phyloP scores from a whole-genome alignment of 129 eudicot genomes.

The Centrapalus pauciflorus region DNA sequence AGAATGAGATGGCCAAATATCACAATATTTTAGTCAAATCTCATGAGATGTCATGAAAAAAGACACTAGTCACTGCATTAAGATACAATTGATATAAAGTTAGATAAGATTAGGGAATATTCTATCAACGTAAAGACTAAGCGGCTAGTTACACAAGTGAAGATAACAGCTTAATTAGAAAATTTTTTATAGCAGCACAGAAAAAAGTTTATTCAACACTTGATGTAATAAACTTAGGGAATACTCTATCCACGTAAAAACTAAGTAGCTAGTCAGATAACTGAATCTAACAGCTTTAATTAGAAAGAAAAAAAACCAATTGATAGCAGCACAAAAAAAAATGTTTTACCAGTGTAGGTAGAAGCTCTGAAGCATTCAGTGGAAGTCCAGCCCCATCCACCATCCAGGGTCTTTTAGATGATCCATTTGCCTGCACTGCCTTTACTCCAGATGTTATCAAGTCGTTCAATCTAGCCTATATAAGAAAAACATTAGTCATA shows the following conservation, averaged over 20 bases:
- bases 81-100: no score
- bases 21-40: no score
- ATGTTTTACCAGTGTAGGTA: constrained; percentile 59
- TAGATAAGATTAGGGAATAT: no score
- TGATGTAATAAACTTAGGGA: neutral
- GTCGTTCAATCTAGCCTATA: constrained; percentile 84
- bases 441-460: constrained; percentile 71
- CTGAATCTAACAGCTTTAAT: neutral
- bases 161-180: no score
- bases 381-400: constrained; percentile 98
- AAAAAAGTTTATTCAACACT: no score
- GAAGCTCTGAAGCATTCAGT: constrained; percentile 73
- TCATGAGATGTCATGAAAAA: no score
- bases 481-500: neutral
- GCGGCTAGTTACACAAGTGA: no score
- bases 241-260: neutral
- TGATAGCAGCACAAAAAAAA: constrained; percentile 1
- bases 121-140: no score
- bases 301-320: neutral
- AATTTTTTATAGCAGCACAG: no score
- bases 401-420: constrained; percentile 74
- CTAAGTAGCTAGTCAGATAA: neutral
- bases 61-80: no score
- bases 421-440: constrained; percentile 38
- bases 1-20: no score